Conservation (phyloP, 257 asterid genomes). For the Solanum chiquidenum region DNA sequence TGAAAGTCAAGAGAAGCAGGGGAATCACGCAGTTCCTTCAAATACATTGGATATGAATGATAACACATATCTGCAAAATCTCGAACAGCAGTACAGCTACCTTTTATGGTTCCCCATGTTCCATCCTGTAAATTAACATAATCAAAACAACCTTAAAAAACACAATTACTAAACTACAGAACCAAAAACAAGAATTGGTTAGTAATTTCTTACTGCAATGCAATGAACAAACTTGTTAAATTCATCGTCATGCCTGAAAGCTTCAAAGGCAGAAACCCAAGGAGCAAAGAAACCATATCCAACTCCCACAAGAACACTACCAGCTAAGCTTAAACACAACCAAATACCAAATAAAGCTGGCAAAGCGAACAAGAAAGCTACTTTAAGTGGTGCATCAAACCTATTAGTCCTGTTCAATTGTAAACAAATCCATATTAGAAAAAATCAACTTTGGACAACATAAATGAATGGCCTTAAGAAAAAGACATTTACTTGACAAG, state of each 20-base stretch:
- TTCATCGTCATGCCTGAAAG: constrained; percentile 51
- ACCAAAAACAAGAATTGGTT: background rate
- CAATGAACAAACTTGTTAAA: constrained; percentile 54
- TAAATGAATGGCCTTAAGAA: background rate
- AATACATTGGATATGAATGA: constrained; percentile 48
- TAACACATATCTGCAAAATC: constrained; percentile 89
- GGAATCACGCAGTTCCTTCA: constrained; percentile 45
- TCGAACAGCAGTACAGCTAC: constrained; percentile 77
- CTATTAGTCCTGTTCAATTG: constrained; percentile 43
- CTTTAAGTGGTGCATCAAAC: constrained; percentile 72
- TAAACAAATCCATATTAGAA: background rate
- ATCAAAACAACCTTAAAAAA: background rate
- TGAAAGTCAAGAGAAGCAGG: constrained; percentile 39
- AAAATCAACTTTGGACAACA: background rate
- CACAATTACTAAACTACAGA: background rate
- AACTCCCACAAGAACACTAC: constrained; percentile 64
- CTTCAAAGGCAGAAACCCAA: constrained; percentile 88
- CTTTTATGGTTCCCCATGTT: constrained; percentile 77
- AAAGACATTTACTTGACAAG: constrained; percentile 49
- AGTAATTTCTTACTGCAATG: constrained; percentile 45
- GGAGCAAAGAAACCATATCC: constrained; percentile 95
- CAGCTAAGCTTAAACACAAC: constrained; percentile 83
- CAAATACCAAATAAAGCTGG: constrained; percentile 75
- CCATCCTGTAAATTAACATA: constrained; percentile 50
- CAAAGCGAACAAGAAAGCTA: constrained; percentile 60